phyloP scores from a whole-genome alignment of 2,329 filamentous ascomycete genomes.

The Macrophomina tecta region DNA sequence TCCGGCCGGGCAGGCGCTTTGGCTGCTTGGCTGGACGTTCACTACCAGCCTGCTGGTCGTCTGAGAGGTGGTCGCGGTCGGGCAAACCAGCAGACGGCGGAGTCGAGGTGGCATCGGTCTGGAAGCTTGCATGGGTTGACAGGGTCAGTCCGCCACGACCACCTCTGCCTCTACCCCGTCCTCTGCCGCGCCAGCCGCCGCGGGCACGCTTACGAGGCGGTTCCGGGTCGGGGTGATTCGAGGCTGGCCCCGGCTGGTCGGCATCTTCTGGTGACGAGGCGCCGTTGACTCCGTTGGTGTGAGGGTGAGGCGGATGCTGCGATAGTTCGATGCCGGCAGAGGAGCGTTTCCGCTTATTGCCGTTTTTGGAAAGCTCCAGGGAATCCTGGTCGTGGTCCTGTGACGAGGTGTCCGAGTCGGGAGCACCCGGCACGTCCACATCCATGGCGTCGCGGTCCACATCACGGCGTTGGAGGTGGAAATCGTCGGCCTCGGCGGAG shows the following conservation, averaged over 20 bases:
- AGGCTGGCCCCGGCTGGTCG: not conserved
- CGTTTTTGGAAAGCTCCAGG: slow-evolving; percentile 23
- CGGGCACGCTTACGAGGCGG: slow-evolving; percentile 24
- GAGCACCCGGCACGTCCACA: slow-evolving; percentile 22
- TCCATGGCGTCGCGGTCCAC: slow-evolving; percentile 12
- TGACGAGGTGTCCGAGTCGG: slow-evolving; percentile 26
- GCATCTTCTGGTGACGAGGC: slow-evolving; percentile 12
- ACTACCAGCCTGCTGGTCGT: slow-evolving; percentile 34
- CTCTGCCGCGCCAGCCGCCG: slow-evolving; percentile 14
- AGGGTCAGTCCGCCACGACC: slow-evolving; percentile 16
- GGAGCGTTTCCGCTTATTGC: slow-evolving; percentile 28
- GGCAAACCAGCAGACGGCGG: slow-evolving; percentile 40
- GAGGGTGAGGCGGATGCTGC: not conserved
- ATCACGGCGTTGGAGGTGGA: slow-evolving; percentile 9
- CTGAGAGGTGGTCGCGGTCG: slow-evolving; percentile 37
- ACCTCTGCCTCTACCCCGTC: slow-evolving; percentile 25
- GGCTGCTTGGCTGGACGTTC: slow-evolving; percentile 44
- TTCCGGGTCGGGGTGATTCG: slow-evolving; percentile 14
- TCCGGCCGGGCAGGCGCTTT: slow-evolving; percentile 50
- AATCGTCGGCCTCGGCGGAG: slow-evolving; percentile 24
- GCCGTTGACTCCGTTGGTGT: slow-evolving; percentile 20
- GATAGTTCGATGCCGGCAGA: not conserved
- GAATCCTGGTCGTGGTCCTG: slow-evolving; percentile 25
- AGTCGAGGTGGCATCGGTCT: slow-evolving; percentile 34
- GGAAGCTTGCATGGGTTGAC: slow-evolving; percentile 25